Conservation (phyloP, 1,284 basidiomycete species). For the Athelia psychrophila region DNA sequence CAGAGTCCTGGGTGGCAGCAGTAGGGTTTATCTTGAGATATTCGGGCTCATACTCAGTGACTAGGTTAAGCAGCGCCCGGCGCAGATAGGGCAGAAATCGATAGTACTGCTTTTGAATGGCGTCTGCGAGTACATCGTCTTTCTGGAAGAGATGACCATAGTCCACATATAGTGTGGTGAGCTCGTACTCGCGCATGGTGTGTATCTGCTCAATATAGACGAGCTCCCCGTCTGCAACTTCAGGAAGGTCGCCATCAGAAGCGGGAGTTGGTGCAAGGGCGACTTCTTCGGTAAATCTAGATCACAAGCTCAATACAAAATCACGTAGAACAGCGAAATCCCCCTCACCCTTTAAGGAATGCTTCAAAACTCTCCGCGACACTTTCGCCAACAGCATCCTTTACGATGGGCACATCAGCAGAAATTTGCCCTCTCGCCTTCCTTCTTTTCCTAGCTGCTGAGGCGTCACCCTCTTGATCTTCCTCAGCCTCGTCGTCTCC, state of each 20-base stretch:
- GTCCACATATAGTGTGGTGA: slow-evolving; percentile 96
- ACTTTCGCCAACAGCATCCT: slow-evolving; percentile 91
- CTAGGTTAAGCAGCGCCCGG: slow-evolving; percentile 86
- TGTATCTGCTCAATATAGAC: slow-evolving; percentile 92
- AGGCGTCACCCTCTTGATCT: slow-evolving; percentile 35
- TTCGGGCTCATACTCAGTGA: slow-evolving; percentile 85
- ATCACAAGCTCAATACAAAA: slow-evolving; percentile 1
- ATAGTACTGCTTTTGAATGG: slow-evolving; percentile 94
- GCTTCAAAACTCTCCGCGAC: slow-evolving; percentile 88
- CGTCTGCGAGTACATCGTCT: slow-evolving; percentile 90
- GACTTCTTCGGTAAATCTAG: slow-evolving; percentile 81
- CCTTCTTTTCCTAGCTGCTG: slow-evolving; percentile 36
- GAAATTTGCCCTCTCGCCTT: slow-evolving; percentile 48
- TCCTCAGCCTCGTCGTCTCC: slow-evolving; percentile 55
- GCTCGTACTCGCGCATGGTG: slow-evolving; percentile 89
- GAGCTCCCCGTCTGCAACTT: slow-evolving; percentile 58
- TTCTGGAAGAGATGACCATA: slow-evolving; percentile 87
- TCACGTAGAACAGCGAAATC: slow-evolving; percentile 4
- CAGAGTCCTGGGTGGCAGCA: slow-evolving; percentile 72
- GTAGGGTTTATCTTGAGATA: slow-evolving; percentile 92
- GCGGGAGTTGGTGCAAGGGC: slow-evolving; percentile 73
- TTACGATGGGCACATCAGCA: slow-evolving; percentile 79
- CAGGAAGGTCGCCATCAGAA: slow-evolving; percentile 59
- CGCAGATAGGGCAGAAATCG: slow-evolving; percentile 94
- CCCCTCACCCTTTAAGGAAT: slow-evolving; percentile 84